These are phyloP conservation scores for Lasiodiplodia sp. DNA, from an alignment of 2,329 filamentous ascomycete genomes.

Conservation along the genomic window DNA sequence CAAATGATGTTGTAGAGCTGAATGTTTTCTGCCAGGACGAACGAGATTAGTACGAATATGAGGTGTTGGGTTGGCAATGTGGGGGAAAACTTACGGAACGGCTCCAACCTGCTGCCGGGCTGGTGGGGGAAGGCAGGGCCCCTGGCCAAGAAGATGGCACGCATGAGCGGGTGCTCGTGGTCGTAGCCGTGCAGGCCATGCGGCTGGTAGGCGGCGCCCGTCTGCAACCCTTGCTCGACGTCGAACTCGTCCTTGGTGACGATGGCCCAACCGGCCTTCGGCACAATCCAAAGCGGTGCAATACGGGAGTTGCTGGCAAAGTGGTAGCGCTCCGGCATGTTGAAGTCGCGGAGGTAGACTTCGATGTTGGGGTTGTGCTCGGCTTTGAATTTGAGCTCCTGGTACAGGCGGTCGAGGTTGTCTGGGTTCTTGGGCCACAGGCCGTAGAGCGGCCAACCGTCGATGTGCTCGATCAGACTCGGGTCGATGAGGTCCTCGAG, in stretches of 20 bases:
- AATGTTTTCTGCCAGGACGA: conserved; percentile 75
- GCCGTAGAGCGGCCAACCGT: conserved; percentile 94
- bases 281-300: conserved; percentile 92
- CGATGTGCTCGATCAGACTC: conserved; percentile 77
- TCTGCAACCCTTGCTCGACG: conserved; percentile 69
- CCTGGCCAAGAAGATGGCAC: conserved; percentile 90
- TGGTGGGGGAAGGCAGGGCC: conserved; percentile 91
- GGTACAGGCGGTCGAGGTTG: conserved; percentile 73
- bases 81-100: conserved; percentile 73
- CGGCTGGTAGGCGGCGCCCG: conserved; percentile 75
- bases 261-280: conserved; percentile 91
- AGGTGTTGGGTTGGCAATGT: neutral
- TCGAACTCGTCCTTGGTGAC: conserved; percentile 82
- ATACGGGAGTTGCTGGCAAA: conserved; percentile 89
- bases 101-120: conserved; percentile 78
- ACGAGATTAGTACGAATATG: neutral
- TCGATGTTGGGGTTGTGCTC: conserved; percentile 75
- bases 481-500: conserved; percentile 88
- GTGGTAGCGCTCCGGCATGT: conserved; percentile 94
- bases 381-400: conserved; percentile 61
- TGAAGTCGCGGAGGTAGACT: conserved; percentile 82
- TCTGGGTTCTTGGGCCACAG: conserved; percentile 76
- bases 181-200: conserved; percentile 93
- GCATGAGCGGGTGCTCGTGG: conserved; percentile 92
- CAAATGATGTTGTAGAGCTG: conserved; percentile 96